Base-by-base conservation (phyloP, 2,329 filamentous ascomycete species). In the Neofusicoccum laricinum region DNA sequence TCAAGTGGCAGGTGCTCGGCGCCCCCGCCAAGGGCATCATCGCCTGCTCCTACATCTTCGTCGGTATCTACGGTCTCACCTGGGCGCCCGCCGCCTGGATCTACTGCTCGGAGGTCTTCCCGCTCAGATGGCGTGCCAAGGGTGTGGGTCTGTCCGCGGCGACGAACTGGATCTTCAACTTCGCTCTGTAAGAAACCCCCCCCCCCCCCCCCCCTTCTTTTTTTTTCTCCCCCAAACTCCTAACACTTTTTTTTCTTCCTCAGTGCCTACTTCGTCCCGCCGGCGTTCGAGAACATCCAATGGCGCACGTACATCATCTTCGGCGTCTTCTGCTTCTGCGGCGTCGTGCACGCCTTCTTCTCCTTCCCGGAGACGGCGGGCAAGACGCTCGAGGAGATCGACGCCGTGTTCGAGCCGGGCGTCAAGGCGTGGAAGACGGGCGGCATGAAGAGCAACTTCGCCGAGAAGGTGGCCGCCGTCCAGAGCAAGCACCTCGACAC, bases 21-120 rank as follows among this genome's bases (percentile, higher is more conserved):
- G 72, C 79, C 0, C 81, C 84, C 1, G 76, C 87, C 2, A 85
- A 85, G 65, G 89, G 82, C 3, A 76, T 82, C 10, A 77, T 80
- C 1, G 80, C 80, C 10, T 78, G 73, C 71, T 79, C 74, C 17
- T 80, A 76, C 64, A 72, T 81, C 43, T 78, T 80, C 66, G 78
- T 80, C 10, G 78, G 78, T n/a, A 76, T 75, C 1, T 79, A 79
- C 61, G 78, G 78, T 0, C 77, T 78, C 0, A 79, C 76, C 17
- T 80, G 77, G 76, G 63, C 73, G 2, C 74, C 73, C 0, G 71
- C 69, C 0, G 72, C 71, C 0, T 77, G 75, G 75, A 76, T 73
- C 1, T 77, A 77, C 65, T 74, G 75, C 1, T 71, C 71, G 1
- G 77, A 79, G 64, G 77, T 79, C 57, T 77, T 78, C 67, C 76